Evolutionary conservation across 2,329 filamentous ascomycete species (phyloP).

Genomic region (Sporothrix luriei): DNA sequence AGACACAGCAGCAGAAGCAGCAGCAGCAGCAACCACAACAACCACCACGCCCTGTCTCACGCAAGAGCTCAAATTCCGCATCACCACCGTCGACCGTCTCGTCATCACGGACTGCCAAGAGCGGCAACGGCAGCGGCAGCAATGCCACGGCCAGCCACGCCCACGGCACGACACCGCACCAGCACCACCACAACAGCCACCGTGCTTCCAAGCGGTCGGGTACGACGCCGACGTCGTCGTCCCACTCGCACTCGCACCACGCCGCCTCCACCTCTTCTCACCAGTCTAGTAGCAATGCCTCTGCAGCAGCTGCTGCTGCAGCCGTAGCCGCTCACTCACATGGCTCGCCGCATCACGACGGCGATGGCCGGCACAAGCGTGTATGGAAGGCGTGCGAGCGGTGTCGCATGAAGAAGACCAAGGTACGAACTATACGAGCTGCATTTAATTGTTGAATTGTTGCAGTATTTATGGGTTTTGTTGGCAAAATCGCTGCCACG

Average conservation of each 20-base stretch:
- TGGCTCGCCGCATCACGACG: conserved; percentile 46
- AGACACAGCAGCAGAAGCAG: conserved; percentile 14
- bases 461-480: not conserved
- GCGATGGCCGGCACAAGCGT: conserved; percentile 62
- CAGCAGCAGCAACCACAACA: conserved; percentile 19
- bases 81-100: conserved; percentile 41
- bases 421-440: conserved; percentile 48
- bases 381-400: conserved; percentile 69
- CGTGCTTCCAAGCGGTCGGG: conserved; percentile 56
- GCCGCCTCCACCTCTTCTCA: conserved; percentile 11
- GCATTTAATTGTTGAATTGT: not conserved
- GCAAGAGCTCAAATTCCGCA: conserved; percentile 47
- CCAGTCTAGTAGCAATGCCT: not conserved
- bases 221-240: conserved; percentile 34
- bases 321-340: conserved; percentile 35
- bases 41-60: conserved; percentile 37
- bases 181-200: conserved; percentile 42
- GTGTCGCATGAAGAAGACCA: conserved; percentile 71
- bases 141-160: conserved; percentile 21
- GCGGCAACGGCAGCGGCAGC: conserved; percentile 36
- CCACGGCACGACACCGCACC: not conserved
- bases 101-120: conserved; percentile 34
- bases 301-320: conserved; percentile 10
- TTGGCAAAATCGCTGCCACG: too few relatives aligned
- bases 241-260: conserved; percentile 44